Evolutionary conservation across 129 eudicot genomes (phyloP).

Genomic region (Oenanthe sinensis): DNA sequence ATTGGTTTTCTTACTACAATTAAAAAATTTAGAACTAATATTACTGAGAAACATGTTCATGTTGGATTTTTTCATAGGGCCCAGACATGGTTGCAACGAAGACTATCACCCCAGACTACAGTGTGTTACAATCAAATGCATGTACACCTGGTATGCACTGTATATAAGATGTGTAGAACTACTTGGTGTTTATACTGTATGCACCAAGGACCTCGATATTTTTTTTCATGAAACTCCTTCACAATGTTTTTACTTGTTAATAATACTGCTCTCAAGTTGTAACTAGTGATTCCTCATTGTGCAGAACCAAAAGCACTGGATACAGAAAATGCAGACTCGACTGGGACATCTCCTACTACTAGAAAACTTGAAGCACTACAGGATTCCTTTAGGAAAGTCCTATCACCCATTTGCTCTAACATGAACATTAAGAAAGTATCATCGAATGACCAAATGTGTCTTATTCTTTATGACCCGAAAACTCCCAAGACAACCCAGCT

Average conservation of each 20-base stretch:
- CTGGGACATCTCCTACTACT: conserved; percentile 18
- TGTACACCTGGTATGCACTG: conserved; percentile 28
- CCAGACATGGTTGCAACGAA: conserved; percentile 7
- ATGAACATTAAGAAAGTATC: conserved; percentile 25
- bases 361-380: conserved; percentile 21
- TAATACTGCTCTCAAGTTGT: background rate
- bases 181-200: background rate
- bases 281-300: background rate
- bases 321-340: background rate
- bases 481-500: conserved; percentile 30
- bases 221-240: background rate
- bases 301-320: background rate
- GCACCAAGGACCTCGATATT: background rate
- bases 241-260: background rate
- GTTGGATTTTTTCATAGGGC: conserved; percentile 17
- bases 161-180: background rate
- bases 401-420: conserved; percentile 60
- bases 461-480: conserved; percentile 32
- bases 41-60: background rate
- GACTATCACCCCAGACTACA: conserved; percentile 7
- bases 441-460: conserved; percentile 17
- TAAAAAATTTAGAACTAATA: background rate
- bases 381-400: conserved; percentile 41
- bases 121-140: conserved; percentile 13
- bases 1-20: background rate